Percentiles rank a stretch among this genome's conserved stretches.
phyloP scores from a whole-genome alignment of 441 rosid genomes.

The Theobroma grandiflorum region DNA sequence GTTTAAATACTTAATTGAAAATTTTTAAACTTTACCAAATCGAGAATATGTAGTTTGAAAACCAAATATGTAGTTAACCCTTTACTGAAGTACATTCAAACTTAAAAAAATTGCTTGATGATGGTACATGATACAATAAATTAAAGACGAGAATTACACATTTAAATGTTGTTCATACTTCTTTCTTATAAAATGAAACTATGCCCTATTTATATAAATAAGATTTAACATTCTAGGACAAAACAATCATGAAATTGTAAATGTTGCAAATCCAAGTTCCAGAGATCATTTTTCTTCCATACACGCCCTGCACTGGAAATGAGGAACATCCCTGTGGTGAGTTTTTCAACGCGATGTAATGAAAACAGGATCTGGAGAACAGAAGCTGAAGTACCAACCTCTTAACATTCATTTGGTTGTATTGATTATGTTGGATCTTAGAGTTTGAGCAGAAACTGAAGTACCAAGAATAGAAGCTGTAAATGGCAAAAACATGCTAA shows the following conservation, averaged over 20 bases:
- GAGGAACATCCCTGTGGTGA: background rate
- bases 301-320: background rate
- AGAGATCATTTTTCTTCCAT: background rate
- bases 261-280: background rate
- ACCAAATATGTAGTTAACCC: no score
- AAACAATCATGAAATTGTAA: background rate
- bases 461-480: conserved; percentile 13
- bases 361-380: background rate
- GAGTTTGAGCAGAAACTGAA: background rate
- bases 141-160: background rate
- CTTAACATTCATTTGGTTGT: background rate
- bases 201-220: background rate
- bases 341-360: background rate
- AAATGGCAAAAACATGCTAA: background rate
- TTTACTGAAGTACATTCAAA: background rate
- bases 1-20: no score
- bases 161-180: background rate
- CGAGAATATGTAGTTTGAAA: no score
- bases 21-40: no score
- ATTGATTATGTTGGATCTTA: background rate
- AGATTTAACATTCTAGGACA: background rate
- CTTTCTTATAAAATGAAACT: background rate
- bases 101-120: background rate
- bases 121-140: background rate
- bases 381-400: background rate